Conservation (phyloP, 352 stramenopile species). For the Phytophthora boehmeriae region DNA sequence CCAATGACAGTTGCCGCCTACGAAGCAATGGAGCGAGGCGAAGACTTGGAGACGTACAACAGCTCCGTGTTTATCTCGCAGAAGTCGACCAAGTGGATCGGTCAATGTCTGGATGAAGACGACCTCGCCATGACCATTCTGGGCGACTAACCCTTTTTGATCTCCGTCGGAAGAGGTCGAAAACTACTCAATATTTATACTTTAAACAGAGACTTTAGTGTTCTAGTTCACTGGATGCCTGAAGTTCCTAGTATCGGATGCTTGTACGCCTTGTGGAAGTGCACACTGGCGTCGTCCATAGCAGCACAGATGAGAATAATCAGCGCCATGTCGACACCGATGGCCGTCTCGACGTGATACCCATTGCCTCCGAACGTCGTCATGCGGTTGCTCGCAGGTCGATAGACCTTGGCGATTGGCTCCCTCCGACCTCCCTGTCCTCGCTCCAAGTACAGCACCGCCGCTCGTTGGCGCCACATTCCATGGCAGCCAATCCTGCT, state of each 20-base stretch:
- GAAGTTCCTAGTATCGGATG: constrained; percentile 23
- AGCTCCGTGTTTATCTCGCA: constrained; percentile 21
- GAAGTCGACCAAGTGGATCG: constrained; percentile 25
- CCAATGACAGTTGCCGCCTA: constrained; percentile 29
- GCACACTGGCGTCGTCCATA: constrained; percentile 43
- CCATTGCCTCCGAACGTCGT: constrained; percentile 21
- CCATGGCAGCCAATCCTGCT: constrained; percentile 39
- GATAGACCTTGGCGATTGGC: constrained; percentile 45
- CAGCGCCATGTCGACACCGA: constrained; percentile 42
- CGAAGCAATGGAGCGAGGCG: constrained; percentile 32
- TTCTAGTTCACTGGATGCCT: constrained; percentile 20
- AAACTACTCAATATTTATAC: constrained; percentile 3
- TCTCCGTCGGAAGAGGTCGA: constrained; percentile 22
- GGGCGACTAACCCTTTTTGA: constrained; percentile 32
- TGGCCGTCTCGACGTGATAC: constrained; percentile 45
- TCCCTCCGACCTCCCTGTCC: constrained; percentile 27
- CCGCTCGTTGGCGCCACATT: constrained; percentile 38
- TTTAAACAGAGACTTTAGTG: neutral
- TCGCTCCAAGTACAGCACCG: constrained; percentile 40
- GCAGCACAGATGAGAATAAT: constrained; percentile 40
- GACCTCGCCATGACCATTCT: constrained; percentile 44
- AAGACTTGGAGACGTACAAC: constrained; percentile 23
- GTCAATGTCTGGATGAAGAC: constrained; percentile 28
- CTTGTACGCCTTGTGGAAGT: constrained; percentile 27
- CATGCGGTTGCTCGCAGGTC: constrained; percentile 27